A percentile compares a stretch with the other conserved stretches of the same genome.
These are phyloP conservation scores for Urtica urens DNA, from an alignment of 306 rosid species.

Conservation along the genomic window DNA sequence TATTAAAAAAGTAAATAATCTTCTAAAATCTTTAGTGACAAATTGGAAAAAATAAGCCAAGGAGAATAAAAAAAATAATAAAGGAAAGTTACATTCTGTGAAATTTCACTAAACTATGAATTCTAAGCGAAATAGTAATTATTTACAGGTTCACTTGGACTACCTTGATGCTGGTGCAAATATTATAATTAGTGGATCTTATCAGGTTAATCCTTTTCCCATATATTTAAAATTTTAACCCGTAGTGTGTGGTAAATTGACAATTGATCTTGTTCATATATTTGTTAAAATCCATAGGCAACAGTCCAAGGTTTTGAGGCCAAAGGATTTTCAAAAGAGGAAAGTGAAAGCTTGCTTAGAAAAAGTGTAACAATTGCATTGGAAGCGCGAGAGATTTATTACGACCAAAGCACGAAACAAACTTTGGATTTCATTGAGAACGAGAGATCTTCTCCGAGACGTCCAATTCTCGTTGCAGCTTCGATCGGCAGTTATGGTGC, in stretches of 20 bases:
- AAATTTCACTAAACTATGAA: no score
- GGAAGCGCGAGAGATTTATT: constrained; percentile 61
- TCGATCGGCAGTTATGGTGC: constrained; percentile 95
- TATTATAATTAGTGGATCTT: constrained; percentile 70
- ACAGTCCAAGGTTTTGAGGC: constrained; percentile 88
- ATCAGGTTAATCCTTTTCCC: constrained; percentile 43
- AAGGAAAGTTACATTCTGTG: no score
- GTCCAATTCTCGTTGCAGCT: constrained; percentile 68
- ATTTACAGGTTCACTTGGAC: constrained; percentile 77
- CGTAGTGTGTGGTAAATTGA: not conserved
- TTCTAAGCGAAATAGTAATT: not conserved
- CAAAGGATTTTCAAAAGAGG: constrained; percentile 58
- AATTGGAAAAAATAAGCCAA: no score
- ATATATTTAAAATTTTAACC: not conserved
- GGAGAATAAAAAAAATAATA: no score
- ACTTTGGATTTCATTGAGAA: constrained; percentile 33
- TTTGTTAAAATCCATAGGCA: constrained; percentile 34
- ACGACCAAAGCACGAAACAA: constrained; percentile 45
- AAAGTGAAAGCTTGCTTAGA: constrained; percentile 48
- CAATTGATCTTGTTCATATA: not conserved
- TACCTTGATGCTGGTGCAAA: constrained; percentile 90
- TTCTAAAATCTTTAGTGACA: not conserved
- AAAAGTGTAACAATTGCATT: constrained; percentile 71
- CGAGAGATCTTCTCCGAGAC: constrained; percentile 19
- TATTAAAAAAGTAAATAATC: no score